Conservation (phyloP, 345 rosid genomes). For the Hypericum androsaemum region DNA sequence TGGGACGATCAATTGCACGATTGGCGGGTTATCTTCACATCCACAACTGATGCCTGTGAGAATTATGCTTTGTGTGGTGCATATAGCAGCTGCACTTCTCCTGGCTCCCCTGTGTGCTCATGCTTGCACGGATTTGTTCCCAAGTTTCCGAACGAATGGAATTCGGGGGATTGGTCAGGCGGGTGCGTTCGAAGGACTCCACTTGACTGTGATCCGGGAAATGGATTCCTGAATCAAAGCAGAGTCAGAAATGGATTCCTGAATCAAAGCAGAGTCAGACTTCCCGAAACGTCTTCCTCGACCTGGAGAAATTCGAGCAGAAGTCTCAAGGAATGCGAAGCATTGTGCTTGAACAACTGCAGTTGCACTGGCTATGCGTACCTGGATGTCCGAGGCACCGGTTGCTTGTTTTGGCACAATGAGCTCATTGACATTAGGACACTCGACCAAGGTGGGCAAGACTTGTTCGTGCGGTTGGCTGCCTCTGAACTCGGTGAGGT, state of each 20-base stretch:
- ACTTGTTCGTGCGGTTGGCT: not conserved
- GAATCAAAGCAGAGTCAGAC: not conserved
- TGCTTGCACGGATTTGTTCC: slow-evolving; percentile 14
- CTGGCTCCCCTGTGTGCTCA: not conserved
- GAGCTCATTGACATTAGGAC: slow-evolving; percentile 3
- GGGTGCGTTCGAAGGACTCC: slow-evolving; percentile 12
- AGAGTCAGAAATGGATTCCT: not conserved
- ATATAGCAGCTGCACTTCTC: slow-evolving; percentile 7
- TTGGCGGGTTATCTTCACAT: not conserved
- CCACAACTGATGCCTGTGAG: slow-evolving; percentile 4
- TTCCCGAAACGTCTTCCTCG: not conserved
- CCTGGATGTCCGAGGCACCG: not conserved
- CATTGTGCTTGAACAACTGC: not conserved
- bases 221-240: not conserved
- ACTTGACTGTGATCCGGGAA: not conserved
- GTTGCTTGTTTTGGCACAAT: slow-evolving; percentile 1
- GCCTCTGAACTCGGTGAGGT: not conserved
- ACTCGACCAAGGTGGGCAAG: not conserved
- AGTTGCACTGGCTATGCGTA: not conserved
- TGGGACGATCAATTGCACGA: not conserved
- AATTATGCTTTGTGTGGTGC: slow-evolving; percentile 4
- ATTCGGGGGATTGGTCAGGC: not conserved
- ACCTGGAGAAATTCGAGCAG: not conserved
- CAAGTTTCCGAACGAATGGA: not conserved
- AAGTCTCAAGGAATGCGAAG: not conserved